Base-by-base conservation (phyloP, 2,329 filamentous ascomycete species). In the Fusarium caatingaense region DNA sequence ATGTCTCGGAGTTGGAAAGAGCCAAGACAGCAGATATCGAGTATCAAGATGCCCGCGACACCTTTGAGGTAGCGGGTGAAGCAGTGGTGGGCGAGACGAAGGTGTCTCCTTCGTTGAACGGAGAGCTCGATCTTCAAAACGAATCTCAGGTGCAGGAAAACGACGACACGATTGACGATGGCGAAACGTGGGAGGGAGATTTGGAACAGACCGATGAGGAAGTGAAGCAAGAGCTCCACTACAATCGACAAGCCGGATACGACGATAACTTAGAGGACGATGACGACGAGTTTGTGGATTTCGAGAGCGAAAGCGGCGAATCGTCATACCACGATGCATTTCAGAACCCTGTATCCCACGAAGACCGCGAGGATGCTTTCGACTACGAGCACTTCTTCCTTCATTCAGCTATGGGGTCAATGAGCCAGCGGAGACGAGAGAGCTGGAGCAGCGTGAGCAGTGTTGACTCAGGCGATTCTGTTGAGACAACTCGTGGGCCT, bases 311-410 rank as follows among this genome's bases (percentile, higher is more conserved):
- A 72, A 89, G 89, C 68, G 84, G 88, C 73, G 85, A 89, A 56
- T 87, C 87, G 15, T 82, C 90, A 9, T 90, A 92, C 73, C 88
- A 91, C 72, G 89, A 90, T 72, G 83, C 86, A 0, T 78, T 85
- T 49, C 84, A 88, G 57, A 85, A 88, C 54, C 86, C 87, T 11
- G 81, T 92, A 8, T 93, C 93, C 1, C 95, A 98, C 75, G 95
- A 98, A 81, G 94, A 98, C 78, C 92, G 95, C 21, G 91, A 94
- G 71, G 95, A 98, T 79, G 94, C 94, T 2, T 98, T 98, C 76
- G 95, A 98, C 78, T 98, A 98, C 68, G 93, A 97, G 78, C 91
- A 97, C 77, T 98, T 98, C 81, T 97, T 97, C 79, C 85, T 98
- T 16, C 94, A 98, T 78, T 97, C 93, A 72, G 93, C 94, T 13